phyloP scores from a whole-genome alignment of 1,139 yeast species.

The Zygosaccharomyces pseudobailii region DNA sequence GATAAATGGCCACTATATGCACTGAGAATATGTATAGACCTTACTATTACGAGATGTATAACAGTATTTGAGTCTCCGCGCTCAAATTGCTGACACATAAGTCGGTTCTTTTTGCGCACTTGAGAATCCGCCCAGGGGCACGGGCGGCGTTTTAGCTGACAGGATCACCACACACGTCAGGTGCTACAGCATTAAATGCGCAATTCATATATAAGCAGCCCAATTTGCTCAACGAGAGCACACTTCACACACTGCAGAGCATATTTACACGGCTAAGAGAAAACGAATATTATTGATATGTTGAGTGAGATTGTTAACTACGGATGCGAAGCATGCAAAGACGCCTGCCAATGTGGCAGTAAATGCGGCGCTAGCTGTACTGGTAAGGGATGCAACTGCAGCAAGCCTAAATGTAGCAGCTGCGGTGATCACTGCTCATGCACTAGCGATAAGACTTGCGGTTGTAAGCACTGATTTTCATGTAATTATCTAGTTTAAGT shows the following conservation, averaged over 20 bases:
- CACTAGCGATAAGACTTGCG: neutral
- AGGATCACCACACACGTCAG: neutral
- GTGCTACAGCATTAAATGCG: neutral
- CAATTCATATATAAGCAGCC: neutral
- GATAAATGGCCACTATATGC: neutral
- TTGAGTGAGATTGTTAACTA: conserved; percentile 1
- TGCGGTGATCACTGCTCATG: conserved; percentile 4
- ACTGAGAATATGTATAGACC: neutral
- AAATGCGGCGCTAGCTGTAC: conserved; percentile 8
- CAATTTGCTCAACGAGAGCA: neutral
- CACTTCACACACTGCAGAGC: neutral
- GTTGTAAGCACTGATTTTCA: neutral
- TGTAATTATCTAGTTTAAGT: neutral
- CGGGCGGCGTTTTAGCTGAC: neutral
- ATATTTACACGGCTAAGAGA: neutral
- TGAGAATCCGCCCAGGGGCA: neutral
- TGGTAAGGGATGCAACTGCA: conserved; percentile 9
- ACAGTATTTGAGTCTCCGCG: neutral
- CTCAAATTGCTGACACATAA: neutral
- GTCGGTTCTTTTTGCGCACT: neutral
- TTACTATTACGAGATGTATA: neutral
- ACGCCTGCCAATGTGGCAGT: conserved; percentile 8
- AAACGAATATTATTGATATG: neutral
- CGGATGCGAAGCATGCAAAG: conserved; percentile 2
- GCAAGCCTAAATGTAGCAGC: conserved; percentile 4